Conservation (phyloP, 257 asterid species). For the Scutellaria barbata region DNA sequence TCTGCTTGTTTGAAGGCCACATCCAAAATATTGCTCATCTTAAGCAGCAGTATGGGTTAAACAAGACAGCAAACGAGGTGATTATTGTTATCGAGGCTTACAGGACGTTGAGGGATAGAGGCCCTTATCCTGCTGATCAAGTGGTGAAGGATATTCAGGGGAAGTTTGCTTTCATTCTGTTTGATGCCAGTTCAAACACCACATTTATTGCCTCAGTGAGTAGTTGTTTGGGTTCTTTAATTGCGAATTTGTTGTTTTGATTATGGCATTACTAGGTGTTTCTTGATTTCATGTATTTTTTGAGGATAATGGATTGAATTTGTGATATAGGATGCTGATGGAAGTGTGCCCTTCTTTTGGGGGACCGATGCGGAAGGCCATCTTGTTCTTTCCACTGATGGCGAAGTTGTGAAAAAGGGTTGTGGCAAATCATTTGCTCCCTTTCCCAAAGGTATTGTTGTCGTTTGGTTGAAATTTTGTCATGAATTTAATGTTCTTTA, state of each 20-base stretch:
- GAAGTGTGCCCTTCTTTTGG: constrained; percentile 86
- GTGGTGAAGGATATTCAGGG: constrained; percentile 90
- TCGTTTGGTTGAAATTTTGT: constrained; percentile 4
- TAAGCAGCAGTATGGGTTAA: constrained; percentile 92
- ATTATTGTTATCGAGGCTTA: constrained; percentile 91
- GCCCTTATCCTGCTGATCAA: constrained; percentile 95
- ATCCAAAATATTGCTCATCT: constrained; percentile 85
- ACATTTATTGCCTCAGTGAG: constrained; percentile 80
- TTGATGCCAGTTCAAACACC: constrained; percentile 61
- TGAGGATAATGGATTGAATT: neutral
- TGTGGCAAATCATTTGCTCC: constrained; percentile 92
- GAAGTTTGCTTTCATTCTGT: constrained; percentile 79
- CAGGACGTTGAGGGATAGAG: constrained; percentile 92
- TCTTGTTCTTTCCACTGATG: constrained; percentile 79
- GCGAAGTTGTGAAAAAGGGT: constrained; percentile 77
- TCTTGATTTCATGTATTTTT: neutral
- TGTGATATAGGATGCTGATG: constrained; percentile 67
- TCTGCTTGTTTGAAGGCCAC: constrained; percentile 96
- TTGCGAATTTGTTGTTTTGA: neutral
- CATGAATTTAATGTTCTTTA: neutral
- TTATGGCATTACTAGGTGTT: neutral
- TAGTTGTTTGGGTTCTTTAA: constrained; percentile 20
- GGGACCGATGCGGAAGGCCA: constrained; percentile 89
- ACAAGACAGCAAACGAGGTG: constrained; percentile 85
- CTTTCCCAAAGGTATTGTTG: constrained; percentile 78